A percentile compares a stretch with the other conserved stretches of the same genome.
Conservation (phyloP, 139 green algal genomes). For the Chara braunii region DNA sequence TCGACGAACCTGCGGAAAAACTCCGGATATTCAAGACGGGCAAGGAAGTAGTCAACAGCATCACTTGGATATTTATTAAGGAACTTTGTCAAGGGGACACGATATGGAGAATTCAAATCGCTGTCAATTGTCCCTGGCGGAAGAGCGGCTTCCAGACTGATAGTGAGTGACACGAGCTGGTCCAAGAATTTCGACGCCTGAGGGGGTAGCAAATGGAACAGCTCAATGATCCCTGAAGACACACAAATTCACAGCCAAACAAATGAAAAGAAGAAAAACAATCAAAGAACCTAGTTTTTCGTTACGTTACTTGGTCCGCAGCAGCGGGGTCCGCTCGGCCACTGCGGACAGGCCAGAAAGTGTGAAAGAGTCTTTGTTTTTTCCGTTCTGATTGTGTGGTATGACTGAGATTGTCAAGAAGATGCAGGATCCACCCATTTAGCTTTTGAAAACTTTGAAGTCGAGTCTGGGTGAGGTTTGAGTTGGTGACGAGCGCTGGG, state of each 20-base stretch:
- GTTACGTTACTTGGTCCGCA: no score
- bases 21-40: conserved; percentile 30
- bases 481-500: no score
- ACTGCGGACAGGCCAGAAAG: no score
- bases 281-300: background rate
- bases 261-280: conserved; percentile 1
- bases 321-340: no score
- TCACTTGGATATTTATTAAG: conserved; percentile 68
- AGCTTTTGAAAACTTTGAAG: no score
- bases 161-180: conserved; percentile 83
- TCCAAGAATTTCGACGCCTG: conserved; percentile 81
- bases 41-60: conserved; percentile 48
- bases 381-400: no score
- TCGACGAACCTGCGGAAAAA: conserved; percentile 35
- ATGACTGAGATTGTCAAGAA: no score
- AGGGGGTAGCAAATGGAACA: conserved; percentile 88
- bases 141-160: conserved; percentile 81
- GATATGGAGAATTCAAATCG: conserved; percentile 70
- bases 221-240: conserved; percentile 68
- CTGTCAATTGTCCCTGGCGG: conserved; percentile 45
- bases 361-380: no score
- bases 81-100: conserved; percentile 73
- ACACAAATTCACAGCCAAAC: conserved; percentile 2
- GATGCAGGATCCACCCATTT: no score
- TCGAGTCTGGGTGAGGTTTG: no score